Percentiles rank a stretch among this genome's conserved stretches.
phyloP scores from a whole-genome alignment of 2,329 filamentous ascomycete species.

The Zopfia rhizophila region DNA sequence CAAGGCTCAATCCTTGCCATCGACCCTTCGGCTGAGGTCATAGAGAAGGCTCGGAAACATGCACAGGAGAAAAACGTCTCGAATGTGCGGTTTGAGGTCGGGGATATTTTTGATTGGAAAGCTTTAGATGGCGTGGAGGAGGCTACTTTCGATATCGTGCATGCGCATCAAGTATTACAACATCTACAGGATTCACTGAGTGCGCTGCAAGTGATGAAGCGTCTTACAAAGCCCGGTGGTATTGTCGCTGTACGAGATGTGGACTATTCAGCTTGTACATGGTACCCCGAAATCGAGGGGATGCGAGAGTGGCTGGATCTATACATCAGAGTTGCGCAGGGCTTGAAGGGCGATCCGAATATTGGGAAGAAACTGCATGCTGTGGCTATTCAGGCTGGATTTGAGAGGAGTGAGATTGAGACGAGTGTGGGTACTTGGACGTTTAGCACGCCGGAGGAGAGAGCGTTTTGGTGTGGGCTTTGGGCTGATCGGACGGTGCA shows the following conservation, averaged over 20 bases:
- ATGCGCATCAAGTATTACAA: constrained; percentile 67
- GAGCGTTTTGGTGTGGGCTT: constrained; percentile 53
- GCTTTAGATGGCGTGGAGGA: constrained; percentile 54
- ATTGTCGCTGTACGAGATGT: constrained; percentile 60
- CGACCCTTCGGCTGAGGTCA: constrained; percentile 57
- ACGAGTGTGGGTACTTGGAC: constrained; percentile 55
- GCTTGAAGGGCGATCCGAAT: constrained; percentile 45
- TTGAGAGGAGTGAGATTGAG: constrained; percentile 50
- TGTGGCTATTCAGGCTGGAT: constrained; percentile 53
- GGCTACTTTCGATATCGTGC: constrained; percentile 67
- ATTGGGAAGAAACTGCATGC: constrained; percentile 49
- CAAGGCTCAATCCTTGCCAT: constrained; percentile 57
- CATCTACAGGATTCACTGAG: constrained; percentile 64
- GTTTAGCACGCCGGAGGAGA: constrained; percentile 52
- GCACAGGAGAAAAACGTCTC: constrained; percentile 48
- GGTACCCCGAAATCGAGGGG: constrained; percentile 49
- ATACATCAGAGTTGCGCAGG: constrained; percentile 44
- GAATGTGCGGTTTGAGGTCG: constrained; percentile 54
- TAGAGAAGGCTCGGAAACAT: constrained; percentile 52
- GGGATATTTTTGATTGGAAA: constrained; percentile 55
- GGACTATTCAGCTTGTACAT: constrained; percentile 48
- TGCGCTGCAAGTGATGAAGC: constrained; percentile 64
- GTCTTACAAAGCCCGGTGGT: constrained; percentile 64
- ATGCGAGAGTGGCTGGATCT: constrained; percentile 49
- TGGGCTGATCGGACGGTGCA: constrained; percentile 51